Evolutionary conservation across 2,329 filamentous ascomycete species (phyloP).

Genomic region (Aspergillus glaucus): DNA sequence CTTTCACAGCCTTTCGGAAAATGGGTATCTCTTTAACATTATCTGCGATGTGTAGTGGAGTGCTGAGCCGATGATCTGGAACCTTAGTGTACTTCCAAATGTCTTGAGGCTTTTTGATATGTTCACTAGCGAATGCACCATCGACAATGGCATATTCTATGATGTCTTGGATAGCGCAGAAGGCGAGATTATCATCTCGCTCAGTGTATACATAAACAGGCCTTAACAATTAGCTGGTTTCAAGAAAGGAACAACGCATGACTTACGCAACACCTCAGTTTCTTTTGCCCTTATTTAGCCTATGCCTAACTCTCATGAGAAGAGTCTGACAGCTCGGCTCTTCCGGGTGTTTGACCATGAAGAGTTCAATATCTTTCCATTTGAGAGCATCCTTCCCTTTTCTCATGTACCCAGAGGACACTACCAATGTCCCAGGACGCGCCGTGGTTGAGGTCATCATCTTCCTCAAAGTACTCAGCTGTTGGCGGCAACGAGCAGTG

Average conservation of each 20-base stretch:
- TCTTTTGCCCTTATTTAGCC: conserved; percentile 16
- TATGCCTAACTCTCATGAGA: conserved; percentile 13
- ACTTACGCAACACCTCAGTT: conserved; percentile 15
- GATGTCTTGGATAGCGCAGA: conserved; percentile 17
- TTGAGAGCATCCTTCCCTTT: conserved; percentile 12
- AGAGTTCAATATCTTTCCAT: conserved; percentile 20
- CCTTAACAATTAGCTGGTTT: conserved; percentile 13
- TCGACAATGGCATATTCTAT: conserved; percentile 18
- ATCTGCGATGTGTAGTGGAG: conserved; percentile 17
- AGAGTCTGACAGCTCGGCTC: conserved; percentile 12
- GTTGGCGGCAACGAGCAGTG: conserved; percentile 7
- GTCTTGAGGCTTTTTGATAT: conserved; percentile 14
- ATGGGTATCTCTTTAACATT: conserved; percentile 11
- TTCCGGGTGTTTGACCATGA: conserved; percentile 17
- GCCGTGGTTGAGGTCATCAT: conserved; percentile 15
- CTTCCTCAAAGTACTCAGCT: conserved; percentile 14
- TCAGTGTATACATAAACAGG: conserved; percentile 12
- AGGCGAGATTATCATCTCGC: conserved; percentile 12
- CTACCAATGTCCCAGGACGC: conserved; percentile 11
- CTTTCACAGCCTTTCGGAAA: conserved; percentile 6
- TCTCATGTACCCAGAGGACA: conserved; percentile 11
- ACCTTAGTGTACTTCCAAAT: conserved; percentile 15
- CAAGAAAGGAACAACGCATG: not conserved
- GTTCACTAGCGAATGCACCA: conserved; percentile 14
- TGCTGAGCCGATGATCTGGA: conserved; percentile 15